These are phyloP conservation scores for Salix suchowensis DNA, from an alignment of 345 rosid genomes.

Conservation along the genomic window DNA sequence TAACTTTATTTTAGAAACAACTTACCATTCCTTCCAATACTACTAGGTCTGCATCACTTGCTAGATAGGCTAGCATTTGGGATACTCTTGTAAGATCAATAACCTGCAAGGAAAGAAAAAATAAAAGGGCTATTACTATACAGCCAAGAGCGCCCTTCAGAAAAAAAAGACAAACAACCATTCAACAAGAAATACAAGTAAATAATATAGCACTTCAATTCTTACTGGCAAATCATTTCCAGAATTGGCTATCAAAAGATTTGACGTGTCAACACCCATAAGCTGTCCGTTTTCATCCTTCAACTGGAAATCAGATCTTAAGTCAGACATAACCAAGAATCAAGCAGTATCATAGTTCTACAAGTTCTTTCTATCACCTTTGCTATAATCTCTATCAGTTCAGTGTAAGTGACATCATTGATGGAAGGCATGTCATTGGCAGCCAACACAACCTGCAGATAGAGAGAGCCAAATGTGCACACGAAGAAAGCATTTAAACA, in stretches of 20 bases:
- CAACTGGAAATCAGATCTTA: slow-evolving; percentile 43
- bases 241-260: slow-evolving; percentile 85
- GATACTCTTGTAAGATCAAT: slow-evolving; percentile 90
- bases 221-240: slow-evolving; percentile 97
- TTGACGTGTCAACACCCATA: slow-evolving; percentile 74
- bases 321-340: slow-evolving; percentile 27
- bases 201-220: neutral
- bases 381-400: slow-evolving; percentile 71
- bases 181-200: neutral
- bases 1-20: neutral
- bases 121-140: neutral
- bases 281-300: slow-evolving; percentile 80
- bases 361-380: slow-evolving; percentile 45
- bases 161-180: neutral
- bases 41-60: slow-evolving; percentile 84
- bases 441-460: slow-evolving; percentile 82
- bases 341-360: neutral
- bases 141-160: neutral
- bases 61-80: slow-evolving; percentile 80
- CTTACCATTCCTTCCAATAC: slow-evolving; percentile 98
- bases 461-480: too few relatives aligned
- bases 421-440: slow-evolving; percentile 98
- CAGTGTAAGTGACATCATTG: slow-evolving; percentile 85
- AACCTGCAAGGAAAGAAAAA: slow-evolving; percentile 46
- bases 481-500: neutral